phyloP scores from a whole-genome alignment of 441 rosid genomes.

The Breynia disticha region DNA sequence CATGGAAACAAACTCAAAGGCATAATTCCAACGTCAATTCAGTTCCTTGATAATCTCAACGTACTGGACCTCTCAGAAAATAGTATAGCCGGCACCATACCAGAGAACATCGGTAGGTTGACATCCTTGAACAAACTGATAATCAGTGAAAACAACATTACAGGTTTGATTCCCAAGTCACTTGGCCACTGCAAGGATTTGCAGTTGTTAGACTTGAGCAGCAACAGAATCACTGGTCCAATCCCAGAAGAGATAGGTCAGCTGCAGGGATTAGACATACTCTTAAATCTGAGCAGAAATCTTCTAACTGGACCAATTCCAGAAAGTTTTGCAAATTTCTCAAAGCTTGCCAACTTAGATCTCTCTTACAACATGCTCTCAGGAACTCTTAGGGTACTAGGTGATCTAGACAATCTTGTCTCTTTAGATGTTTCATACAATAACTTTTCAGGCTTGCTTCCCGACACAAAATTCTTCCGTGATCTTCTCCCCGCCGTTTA shows the following conservation, averaged over 20 bases:
- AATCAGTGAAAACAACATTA: conserved; percentile 37
- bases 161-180: conserved; percentile 46
- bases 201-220: conserved; percentile 57
- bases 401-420: conserved; percentile 49
- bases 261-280: conserved; percentile 50
- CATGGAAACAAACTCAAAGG: conserved; percentile 43
- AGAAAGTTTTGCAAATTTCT: conserved; percentile 40
- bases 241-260: conserved; percentile 48
- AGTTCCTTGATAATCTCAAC: conserved; percentile 36
- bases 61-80: conserved; percentile 55
- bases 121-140: conserved; percentile 48
- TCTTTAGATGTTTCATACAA: conserved; percentile 51
- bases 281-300: conserved; percentile 56
- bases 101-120: conserved; percentile 47
- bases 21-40: conserved; percentile 39
- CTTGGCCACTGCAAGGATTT: conserved; percentile 50
- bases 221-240: conserved; percentile 41
- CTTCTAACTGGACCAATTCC: conserved; percentile 49
- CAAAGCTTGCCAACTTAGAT: conserved; percentile 55
- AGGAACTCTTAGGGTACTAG: conserved; percentile 33
- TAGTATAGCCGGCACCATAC: conserved; percentile 37
- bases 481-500: conserved; percentile 39
- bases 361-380: conserved; percentile 61
- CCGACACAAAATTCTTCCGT: conserved; percentile 48
- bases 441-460: conserved; percentile 49